phyloP scores from a whole-genome alignment of 176 grass and related monocot species.

The Oryza meridionalis region DNA sequence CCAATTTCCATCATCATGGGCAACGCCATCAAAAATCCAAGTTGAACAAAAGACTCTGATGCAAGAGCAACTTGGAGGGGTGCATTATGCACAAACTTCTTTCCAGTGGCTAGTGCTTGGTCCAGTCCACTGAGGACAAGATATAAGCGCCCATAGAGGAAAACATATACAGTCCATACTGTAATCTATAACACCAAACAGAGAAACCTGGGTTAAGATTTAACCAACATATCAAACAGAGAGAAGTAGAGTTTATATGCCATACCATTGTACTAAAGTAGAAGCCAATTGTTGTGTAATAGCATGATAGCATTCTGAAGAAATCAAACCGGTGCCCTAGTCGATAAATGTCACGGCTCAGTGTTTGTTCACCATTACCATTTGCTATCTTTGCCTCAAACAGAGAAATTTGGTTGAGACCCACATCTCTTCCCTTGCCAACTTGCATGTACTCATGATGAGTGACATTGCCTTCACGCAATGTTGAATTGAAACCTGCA shows the following conservation, averaged over 20 bases:
- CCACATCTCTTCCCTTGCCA: conserved; percentile 98
- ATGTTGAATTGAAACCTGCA: conserved; percentile 95
- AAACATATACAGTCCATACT: conserved; percentile 89
- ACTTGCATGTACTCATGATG: conserved; percentile 99
- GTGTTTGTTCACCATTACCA: conserved; percentile 95
- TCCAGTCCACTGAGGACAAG: conserved; percentile 98
- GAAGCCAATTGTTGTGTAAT: conserved; percentile 95
- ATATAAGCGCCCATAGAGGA: conserved; percentile 93
- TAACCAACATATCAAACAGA: conserved; percentile 6
- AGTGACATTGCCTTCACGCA: conserved; percentile 98
- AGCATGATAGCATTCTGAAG: conserved; percentile 98
- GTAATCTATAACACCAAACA: conserved; percentile 66
- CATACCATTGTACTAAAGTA: conserved; percentile 97
- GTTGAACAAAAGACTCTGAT: conserved; percentile 94
- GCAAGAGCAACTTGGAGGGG: conserved; percentile 95
- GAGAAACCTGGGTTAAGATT: conserved; percentile 2
- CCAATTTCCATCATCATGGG: conserved; percentile 99
- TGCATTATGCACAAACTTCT: conserved; percentile 73
- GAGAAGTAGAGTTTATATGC: neutral
- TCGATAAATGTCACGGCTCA: conserved; percentile 92
- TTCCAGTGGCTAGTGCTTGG: conserved; percentile 73
- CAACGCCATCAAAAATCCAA: conserved; percentile 92
- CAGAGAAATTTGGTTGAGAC: conserved; percentile 95
- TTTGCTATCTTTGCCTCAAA: conserved; percentile 99
- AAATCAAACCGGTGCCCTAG: conserved; percentile 98